Evolutionary conservation across 345 rosid species (phyloP).

Genomic region (Hypericum androsaemum): DNA sequence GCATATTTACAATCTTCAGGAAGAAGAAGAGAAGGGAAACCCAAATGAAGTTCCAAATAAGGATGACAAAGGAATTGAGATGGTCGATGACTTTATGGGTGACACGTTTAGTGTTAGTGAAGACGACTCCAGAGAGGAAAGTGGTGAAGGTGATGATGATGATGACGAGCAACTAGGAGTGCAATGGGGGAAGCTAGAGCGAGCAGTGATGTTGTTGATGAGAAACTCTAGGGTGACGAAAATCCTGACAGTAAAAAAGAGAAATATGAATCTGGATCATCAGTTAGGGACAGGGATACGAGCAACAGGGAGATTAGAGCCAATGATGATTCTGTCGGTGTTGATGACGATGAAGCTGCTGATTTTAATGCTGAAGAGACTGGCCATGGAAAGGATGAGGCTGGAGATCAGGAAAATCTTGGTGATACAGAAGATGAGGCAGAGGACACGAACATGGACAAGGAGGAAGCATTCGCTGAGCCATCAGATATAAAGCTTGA

Average conservation of each 20-base stretch:
- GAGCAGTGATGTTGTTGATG: constrained; percentile 58
- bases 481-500: constrained; percentile 49
- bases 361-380: constrained; percentile 36
- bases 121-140: constrained; percentile 64
- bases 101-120: constrained; percentile 64
- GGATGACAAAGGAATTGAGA: constrained; percentile 80
- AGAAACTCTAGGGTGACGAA: constrained; percentile 61
- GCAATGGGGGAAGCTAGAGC: constrained; percentile 69
- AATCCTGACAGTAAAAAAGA: constrained; percentile 39
- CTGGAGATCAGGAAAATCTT: constrained; percentile 32
- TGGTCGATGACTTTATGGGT: constrained; percentile 70
- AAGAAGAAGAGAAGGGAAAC: constrained; percentile 53
- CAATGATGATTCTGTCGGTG: constrained; percentile 50
- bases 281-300: constrained; percentile 46
- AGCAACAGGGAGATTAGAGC: constrained; percentile 66
- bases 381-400: constrained; percentile 34
- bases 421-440: constrained; percentile 34
- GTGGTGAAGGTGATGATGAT: constrained; percentile 37
- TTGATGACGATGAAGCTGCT: constrained; percentile 32
- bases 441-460: constrained; percentile 49
- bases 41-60: constrained; percentile 42
- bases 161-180: constrained; percentile 54
- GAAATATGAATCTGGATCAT: constrained; percentile 69
- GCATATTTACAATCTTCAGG: constrained; percentile 26
- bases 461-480: constrained; percentile 60